Percentiles rank a stretch among this genome's conserved stretches.
Conservation (phyloP, 306 rosid species). For the Prosopis cineraria region DNA sequence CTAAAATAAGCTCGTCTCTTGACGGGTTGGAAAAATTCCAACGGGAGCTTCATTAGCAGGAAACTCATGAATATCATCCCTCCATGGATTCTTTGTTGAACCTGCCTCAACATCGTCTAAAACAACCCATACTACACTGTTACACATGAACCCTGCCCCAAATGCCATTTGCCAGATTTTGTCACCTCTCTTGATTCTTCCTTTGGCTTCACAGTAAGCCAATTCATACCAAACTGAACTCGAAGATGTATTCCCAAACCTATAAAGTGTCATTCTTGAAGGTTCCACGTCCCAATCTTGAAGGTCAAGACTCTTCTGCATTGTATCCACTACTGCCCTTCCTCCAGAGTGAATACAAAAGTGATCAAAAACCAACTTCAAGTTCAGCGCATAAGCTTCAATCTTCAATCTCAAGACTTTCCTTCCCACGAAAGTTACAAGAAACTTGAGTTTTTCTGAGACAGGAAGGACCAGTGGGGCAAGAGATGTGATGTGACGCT, state of each 20-base stretch:
- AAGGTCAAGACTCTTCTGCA: slow-evolving; percentile 20
- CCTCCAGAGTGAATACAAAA: slow-evolving; percentile 34
- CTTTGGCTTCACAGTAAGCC: slow-evolving; percentile 31
- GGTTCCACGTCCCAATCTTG: slow-evolving; percentile 30
- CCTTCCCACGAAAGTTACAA: not conserved
- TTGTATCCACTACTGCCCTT: slow-evolving; percentile 22
- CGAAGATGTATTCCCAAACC: slow-evolving; percentile 31
- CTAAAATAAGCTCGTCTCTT: too few species aligned
- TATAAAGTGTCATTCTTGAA: slow-evolving; percentile 36
- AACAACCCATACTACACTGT: slow-evolving; percentile 26
- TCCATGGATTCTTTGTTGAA: not conserved
- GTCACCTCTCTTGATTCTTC: slow-evolving; percentile 30
- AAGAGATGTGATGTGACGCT: slow-evolving; percentile 17
- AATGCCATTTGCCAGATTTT: slow-evolving; percentile 33
- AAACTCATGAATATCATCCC: not conserved
- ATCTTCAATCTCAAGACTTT: not conserved
- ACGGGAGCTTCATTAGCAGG: too few species aligned
- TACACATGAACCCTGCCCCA: slow-evolving; percentile 39
- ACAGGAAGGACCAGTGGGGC: slow-evolving; percentile 8
- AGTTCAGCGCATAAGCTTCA: slow-evolving; percentile 19
- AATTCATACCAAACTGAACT: slow-evolving; percentile 37
- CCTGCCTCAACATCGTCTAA: not conserved
- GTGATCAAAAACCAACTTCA: slow-evolving; percentile 31
- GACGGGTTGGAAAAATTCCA: too few species aligned
- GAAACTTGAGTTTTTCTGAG: not conserved